Base-by-base conservation (phyloP, 2,329 filamentous ascomycete genomes). In the Taxawa tesnikishii region DNA sequence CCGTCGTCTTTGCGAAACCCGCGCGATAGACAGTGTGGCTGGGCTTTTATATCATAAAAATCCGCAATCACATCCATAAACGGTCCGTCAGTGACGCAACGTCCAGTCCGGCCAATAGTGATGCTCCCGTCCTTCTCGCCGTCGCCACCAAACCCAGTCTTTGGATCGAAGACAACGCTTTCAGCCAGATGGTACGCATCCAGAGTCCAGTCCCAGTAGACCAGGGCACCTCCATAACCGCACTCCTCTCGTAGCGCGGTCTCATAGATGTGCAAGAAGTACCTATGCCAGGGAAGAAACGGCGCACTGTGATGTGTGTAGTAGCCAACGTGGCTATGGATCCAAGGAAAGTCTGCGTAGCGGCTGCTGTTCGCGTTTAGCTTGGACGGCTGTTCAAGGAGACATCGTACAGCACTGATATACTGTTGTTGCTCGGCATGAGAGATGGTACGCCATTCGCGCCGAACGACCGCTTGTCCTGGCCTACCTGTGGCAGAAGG, bases 181-280 rank as follows among this genome's bases (percentile, higher is more conserved):
- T 29, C 26, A 11, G 38, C 27, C n/a, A 43, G 28, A 7, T 41
- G 38, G 13, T 29, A 19, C 14, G 33, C 39, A 17, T 47, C 40
- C 7, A 39, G 31, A 3, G 41, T 44, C 47, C 48, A 50, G 38
- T 51, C 43, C 40, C 45, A 48, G 34, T 48, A 50, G 13, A 40
- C 33, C 15, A 42, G 28, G 17, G 34, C 16, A 11, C 43, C 46
- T 3, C 29, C 30, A 31, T 48, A 51, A 1, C 34, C 38, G 29
- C 48, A 51, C 16, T 41, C 25, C 2, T 40, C 33, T n/a, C 41
- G 25, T 10, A 51, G 28, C 6, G 46, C 38, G 3, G 13, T 32
- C 32, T 50, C 47, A 24, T 46, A 47, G 12, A 41, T 34, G 26
- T 45, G 39, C 11, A 48, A 25, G 28, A 46, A 46, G 26, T 41